Percentiles rank a stretch among this genome's conserved stretches.
Evolutionary conservation across 2,329 filamentous ascomycete species (phyloP).

Genomic region (Zarea fungicola): DNA sequence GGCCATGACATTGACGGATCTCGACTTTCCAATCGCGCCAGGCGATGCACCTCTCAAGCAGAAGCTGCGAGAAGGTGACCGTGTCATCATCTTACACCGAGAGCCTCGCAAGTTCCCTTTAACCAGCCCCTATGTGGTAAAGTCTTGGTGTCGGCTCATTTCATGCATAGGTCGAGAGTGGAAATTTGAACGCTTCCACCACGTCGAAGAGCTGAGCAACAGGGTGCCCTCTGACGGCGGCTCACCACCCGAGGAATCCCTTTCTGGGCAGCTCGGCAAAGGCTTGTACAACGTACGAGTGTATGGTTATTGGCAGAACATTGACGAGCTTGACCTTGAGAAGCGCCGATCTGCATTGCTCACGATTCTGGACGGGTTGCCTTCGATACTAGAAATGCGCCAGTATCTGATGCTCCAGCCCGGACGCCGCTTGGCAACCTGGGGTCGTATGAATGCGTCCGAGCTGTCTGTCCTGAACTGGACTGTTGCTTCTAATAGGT

Average conservation of each 20-base stretch:
- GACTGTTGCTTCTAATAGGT: slow-evolving; percentile 86
- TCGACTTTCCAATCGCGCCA: not conserved
- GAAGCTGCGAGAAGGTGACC: not conserved
- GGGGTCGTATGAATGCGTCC: slow-evolving; percentile 56
- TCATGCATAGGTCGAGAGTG: not conserved
- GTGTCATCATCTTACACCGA: not conserved
- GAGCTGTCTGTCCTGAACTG: slow-evolving; percentile 69
- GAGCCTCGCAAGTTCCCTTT: not conserved
- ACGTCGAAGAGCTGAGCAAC: not conserved
- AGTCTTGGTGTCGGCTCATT: slow-evolving; percentile 5
- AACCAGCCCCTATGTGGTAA: not conserved
- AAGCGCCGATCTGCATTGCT: slow-evolving; percentile 26
- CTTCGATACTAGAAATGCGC: slow-evolving; percentile 55
- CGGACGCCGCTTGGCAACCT: slow-evolving; percentile 35
- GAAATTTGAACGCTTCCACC: not conserved
- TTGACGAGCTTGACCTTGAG: slow-evolving; percentile 18
- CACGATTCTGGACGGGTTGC: slow-evolving; percentile 53
- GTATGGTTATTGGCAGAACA: slow-evolving; percentile 22
- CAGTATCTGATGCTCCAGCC: slow-evolving; percentile 37
- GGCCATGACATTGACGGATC: not conserved
- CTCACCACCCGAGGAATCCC: not conserved
- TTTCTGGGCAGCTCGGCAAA: no score
- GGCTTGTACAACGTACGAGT: slow-evolving; percentile 6
- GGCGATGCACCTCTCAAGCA: not conserved
- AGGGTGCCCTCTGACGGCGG: rapidly evolving